These are phyloP conservation scores for Lasiodiplodia gonubiensis DNA, from an alignment of 2,329 filamentous ascomycete genomes.

Conservation along the genomic window DNA sequence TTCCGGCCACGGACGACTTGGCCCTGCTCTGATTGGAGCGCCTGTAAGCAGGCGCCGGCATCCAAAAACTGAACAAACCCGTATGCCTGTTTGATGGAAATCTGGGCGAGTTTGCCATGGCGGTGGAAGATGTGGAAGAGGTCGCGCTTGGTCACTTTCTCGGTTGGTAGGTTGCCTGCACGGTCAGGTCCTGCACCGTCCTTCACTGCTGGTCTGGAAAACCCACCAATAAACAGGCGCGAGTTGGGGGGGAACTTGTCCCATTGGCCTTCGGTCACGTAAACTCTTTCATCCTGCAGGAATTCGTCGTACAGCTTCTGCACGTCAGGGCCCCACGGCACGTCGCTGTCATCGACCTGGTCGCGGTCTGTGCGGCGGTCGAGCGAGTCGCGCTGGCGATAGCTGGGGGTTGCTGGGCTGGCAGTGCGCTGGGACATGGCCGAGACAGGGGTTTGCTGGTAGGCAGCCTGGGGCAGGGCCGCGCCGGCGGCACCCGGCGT, in stretches of 20 bases:
- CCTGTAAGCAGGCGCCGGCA: constrained; percentile 72
- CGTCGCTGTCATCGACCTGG: constrained; percentile 52
- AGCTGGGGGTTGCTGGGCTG: constrained; percentile 39
- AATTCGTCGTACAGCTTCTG: constrained; percentile 76
- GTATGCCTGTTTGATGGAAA: constrained; percentile 95
- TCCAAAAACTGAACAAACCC: constrained; percentile 95
- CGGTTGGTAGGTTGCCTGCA: constrained; percentile 85
- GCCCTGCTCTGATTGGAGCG: constrained; percentile 79
- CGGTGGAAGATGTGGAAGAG: constrained; percentile 89
- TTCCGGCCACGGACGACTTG: constrained; percentile 84
- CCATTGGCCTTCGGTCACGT: constrained; percentile 80
- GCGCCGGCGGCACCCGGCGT: constrained; percentile 29
- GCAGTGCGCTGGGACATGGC: constrained; percentile 36
- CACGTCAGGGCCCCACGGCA: constrained; percentile 61
- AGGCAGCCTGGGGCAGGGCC: constrained; percentile 21
- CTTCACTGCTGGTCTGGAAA: constrained; percentile 17
- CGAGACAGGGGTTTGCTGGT: constrained; percentile 30
- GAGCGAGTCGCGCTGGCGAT: constrained; percentile 38
- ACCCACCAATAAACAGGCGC: constrained; percentile 78
- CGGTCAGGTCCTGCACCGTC: constrained; percentile 20
- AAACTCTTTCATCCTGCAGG: constrained; percentile 72
- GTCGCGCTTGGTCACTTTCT: constrained; percentile 91
- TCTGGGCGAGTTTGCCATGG: constrained; percentile 87
- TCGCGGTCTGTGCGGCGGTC: constrained; percentile 36
- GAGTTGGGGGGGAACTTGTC: constrained; percentile 79